Conservation (phyloP, 192 early-diverging fungal genomes). For the Coemansia sp. region DNA sequence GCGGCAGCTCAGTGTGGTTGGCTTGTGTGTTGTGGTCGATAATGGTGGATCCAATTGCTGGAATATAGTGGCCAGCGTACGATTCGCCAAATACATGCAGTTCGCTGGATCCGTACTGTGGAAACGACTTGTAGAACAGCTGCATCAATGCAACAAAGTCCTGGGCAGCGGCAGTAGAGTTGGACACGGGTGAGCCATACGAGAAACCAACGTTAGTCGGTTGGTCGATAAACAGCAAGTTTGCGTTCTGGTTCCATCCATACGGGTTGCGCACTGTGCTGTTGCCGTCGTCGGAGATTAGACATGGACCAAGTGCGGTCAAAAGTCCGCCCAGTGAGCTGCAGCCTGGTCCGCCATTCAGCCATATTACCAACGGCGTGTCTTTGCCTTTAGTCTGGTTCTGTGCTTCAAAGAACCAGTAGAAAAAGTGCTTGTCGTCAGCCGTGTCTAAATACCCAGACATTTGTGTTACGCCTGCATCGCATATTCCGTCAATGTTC, state of each 20-base stretch:
- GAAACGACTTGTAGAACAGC: constrained; percentile 79
- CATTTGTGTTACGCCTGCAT: constrained; percentile 78
- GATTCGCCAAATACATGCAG: constrained; percentile 90
- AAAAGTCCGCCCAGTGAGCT: constrained; percentile 69
- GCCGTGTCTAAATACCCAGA: constrained; percentile 71
- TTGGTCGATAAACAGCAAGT: constrained; percentile 79
- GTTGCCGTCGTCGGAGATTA: constrained; percentile 67
- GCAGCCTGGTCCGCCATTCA: constrained; percentile 85
- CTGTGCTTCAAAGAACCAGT: constrained; percentile 95
- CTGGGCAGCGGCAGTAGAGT: constrained; percentile 67
- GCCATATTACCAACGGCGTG: constrained; percentile 76
- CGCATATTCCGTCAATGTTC: constrained; percentile 66
- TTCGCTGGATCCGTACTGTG: constrained; percentile 65
- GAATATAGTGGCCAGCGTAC: constrained; percentile 89
- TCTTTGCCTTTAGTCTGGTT: constrained; percentile 33
- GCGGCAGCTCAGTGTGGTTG: constrained; percentile 41
- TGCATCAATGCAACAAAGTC: constrained; percentile 87
- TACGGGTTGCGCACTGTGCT: constrained; percentile 67
- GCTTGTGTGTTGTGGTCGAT: constrained; percentile 57
- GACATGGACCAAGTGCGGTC: constrained; percentile 83
- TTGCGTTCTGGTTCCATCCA: constrained; percentile 88
- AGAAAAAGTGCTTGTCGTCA: constrained; percentile 78
- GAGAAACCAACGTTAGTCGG: constrained; percentile 88
- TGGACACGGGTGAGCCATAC: constrained; percentile 69
- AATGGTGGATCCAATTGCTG: constrained; percentile 63